phyloP scores from a whole-genome alignment of 768 basidiomycete genomes.

The Psilocybe azurescens region DNA sequence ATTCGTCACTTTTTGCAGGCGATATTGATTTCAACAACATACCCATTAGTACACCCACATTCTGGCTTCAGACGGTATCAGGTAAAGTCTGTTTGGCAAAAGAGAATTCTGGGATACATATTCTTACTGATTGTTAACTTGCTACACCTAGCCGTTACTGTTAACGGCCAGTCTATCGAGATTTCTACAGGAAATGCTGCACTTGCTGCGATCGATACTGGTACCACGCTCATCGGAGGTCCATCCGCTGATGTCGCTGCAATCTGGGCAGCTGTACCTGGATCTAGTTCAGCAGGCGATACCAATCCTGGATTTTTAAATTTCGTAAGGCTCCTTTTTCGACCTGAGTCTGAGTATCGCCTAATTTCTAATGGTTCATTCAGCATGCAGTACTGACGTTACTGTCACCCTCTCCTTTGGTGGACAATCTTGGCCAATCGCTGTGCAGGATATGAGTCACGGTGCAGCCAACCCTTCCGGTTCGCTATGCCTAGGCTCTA shows the following conservation, averaged over 20 bases:
- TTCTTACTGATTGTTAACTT: background rate
- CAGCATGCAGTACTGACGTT: constrained; percentile 72
- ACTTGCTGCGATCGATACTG: constrained; percentile 89
- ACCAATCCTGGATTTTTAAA: constrained; percentile 62
- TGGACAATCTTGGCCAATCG: constrained; percentile 77
- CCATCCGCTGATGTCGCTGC: constrained; percentile 62
- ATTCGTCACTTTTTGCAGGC: constrained; percentile 64
- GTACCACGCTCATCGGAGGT: constrained; percentile 92
- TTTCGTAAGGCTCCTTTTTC: constrained; percentile 60
- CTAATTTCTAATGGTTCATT: background rate
- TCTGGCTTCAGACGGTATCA: constrained; percentile 66
- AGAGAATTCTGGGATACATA: constrained; percentile 21
- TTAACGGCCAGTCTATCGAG: constrained; percentile 55
- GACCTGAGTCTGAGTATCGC: background rate
- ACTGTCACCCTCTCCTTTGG: constrained; percentile 62
- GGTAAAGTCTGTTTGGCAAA: constrained; percentile 33
- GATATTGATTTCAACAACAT: constrained; percentile 69
- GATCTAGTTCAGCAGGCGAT: constrained; percentile 45
- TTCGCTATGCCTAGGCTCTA: constrained; percentile 60
- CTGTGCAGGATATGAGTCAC: constrained; percentile 77
- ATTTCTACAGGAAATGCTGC: constrained; percentile 48
- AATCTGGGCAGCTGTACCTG: constrained; percentile 74
- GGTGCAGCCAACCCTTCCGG: constrained; percentile 46
- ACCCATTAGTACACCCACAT: constrained; percentile 41
- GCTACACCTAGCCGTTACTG: constrained; percentile 53